Evolutionary conservation across 805 yeast genomes (phyloP).

Genomic region (Candida tammaniensis): DNA sequence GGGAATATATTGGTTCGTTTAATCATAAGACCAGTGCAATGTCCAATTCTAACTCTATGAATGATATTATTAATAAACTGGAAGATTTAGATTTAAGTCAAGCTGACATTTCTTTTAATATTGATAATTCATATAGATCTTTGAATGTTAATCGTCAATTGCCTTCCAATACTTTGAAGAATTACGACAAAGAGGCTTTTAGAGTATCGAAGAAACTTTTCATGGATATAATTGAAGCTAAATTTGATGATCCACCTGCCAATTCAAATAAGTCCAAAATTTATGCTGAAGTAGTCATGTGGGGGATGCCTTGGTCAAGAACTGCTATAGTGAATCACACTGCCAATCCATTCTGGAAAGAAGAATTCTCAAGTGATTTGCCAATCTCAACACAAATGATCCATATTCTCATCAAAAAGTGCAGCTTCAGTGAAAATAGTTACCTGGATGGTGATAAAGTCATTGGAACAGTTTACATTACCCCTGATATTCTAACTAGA

Average conservation of each 20-base stretch:
- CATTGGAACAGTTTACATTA: conserved; percentile 53
- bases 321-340: conserved; percentile 59
- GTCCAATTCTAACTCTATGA: conserved; percentile 6
- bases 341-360: conserved; percentile 77
- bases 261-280: conserved; percentile 23
- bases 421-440: conserved; percentile 12
- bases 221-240: conserved; percentile 66
- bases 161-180: background rate
- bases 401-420: conserved; percentile 45
- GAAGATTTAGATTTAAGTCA: conserved; percentile 1
- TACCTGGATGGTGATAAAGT: conserved; percentile 32
- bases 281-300: conserved; percentile 70
- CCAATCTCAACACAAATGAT: conserved; percentile 54
- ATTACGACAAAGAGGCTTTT: conserved; percentile 34
- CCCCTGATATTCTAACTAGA: conserved; percentile 48
- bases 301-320: conserved; percentile 75
- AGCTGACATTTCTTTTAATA: conserved; percentile 8
- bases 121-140: conserved; percentile 4
- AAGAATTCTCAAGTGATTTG: conserved; percentile 61
- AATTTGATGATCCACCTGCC: conserved; percentile 35
- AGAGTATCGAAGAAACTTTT: conserved; percentile 53
- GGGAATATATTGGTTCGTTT: conserved; percentile 48
- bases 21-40: conserved; percentile 10
- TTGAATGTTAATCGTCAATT: background rate
- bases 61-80: conserved; percentile 1